Evolutionary conservation across 2,329 filamentous ascomycete genomes (phyloP).

Genomic region (Neopestalotiopsis rosae): DNA sequence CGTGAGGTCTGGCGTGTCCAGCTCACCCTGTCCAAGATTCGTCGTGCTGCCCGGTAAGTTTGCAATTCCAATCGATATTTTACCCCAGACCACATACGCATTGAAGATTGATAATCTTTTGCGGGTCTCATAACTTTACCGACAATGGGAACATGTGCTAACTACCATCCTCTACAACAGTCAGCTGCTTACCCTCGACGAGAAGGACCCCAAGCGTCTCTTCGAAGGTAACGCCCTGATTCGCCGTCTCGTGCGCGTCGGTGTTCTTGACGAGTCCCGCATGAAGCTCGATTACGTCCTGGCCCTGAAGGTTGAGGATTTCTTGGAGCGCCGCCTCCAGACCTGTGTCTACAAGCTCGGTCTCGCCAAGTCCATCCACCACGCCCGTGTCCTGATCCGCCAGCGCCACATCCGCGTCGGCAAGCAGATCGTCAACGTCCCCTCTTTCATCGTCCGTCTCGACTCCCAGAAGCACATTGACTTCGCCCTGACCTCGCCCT

Average conservation of each 20-base stretch:
- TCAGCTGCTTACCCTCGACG: slow-evolving; percentile 99
- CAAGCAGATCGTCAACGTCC: slow-evolving; percentile 99
- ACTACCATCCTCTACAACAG: slow-evolving; percentile 51
- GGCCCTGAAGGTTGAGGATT: slow-evolving; percentile 98
- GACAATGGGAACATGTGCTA: slow-evolving; percentile 14
- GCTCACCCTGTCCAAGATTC: slow-evolving; percentile 99
- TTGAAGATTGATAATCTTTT: not conserved
- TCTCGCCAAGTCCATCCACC: slow-evolving; percentile 99
- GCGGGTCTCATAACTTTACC: not conserved
- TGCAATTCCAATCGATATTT: not conserved
- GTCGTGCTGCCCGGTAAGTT: slow-evolving; percentile 98
- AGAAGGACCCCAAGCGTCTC: slow-evolving; percentile 99
- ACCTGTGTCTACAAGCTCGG: slow-evolving; percentile 99
- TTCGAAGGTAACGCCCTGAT: slow-evolving; percentile 99
- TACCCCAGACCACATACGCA: not conserved
- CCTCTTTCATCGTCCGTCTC: slow-evolving; percentile 98
- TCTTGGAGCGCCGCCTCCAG: slow-evolving; percentile 99
- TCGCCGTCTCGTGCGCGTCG: slow-evolving; percentile 98
- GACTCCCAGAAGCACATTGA: slow-evolving; percentile 99
- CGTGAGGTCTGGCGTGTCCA: slow-evolving; percentile 99
- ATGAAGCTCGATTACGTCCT: slow-evolving; percentile 99
- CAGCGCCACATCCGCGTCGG: slow-evolving; percentile 99
- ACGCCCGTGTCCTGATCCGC: slow-evolving; percentile 99
- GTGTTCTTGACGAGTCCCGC: slow-evolving; percentile 99
- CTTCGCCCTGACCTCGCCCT: slow-evolving; percentile 96